These are phyloP conservation scores for Triglochin maritima DNA, from an alignment of 106 monocot genomes.

Conservation along the genomic window DNA sequence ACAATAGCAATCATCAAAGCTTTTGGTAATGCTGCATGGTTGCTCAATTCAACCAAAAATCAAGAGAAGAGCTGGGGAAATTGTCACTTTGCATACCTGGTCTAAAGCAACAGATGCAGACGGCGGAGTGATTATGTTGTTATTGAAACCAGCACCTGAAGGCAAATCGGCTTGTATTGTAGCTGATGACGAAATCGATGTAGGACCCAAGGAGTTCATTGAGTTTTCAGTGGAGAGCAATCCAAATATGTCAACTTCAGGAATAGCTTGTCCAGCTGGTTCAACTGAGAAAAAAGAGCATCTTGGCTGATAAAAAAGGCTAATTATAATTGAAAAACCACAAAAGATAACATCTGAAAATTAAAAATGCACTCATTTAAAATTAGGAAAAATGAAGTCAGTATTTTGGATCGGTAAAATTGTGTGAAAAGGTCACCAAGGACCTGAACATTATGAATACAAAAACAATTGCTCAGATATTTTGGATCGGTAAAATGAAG, in stretches of 20 bases:
- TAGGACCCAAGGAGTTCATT: constrained; percentile 43
- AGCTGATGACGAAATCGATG: constrained; percentile 30
- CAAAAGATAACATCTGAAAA: neutral
- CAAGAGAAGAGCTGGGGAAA: too few species aligned
- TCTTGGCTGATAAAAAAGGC: too few species aligned
- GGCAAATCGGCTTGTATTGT: constrained; percentile 19
- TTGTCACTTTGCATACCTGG: constrained; percentile 31
- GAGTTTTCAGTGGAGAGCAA: constrained; percentile 31
- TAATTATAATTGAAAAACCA: neutral
- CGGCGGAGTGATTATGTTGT: constrained; percentile 35
- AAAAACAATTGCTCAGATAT: too few species aligned
- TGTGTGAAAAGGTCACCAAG: too few species aligned
- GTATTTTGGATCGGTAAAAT: too few species aligned
- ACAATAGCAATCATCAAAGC: too few species aligned
- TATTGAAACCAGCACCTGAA: constrained; percentile 21
- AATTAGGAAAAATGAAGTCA: too few species aligned
- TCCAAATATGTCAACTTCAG: constrained; percentile 60
- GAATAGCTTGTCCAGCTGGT: constrained; percentile 12
- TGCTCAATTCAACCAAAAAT: too few species aligned
- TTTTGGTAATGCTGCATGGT: too few species aligned
- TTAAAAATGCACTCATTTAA: too few species aligned
- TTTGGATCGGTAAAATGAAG: too few species aligned
- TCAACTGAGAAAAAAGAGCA: neutral
- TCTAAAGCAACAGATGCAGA: constrained; percentile 28
- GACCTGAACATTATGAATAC: too few species aligned